Evolutionary conservation across 2,329 filamentous ascomycete genomes (phyloP).

Genomic region (Claviceps humidiphila): DNA sequence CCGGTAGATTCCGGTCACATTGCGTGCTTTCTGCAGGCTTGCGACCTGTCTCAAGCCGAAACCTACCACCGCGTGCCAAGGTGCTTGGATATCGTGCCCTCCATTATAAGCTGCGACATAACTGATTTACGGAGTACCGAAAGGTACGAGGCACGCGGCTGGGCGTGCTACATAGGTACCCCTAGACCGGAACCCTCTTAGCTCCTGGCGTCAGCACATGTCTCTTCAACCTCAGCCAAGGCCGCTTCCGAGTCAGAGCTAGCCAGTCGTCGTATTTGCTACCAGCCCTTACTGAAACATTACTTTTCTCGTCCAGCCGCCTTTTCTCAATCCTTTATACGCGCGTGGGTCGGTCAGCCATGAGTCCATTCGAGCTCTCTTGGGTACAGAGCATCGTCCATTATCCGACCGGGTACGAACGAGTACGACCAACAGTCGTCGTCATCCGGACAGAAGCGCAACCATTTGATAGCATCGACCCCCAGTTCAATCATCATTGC

Average conservation of each 20-base stretch:
- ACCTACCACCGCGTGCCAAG: too few species aligned
- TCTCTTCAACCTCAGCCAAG: neutral
- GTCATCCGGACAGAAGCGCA: neutral
- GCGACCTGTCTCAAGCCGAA: too few species aligned
- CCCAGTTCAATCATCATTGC: neutral
- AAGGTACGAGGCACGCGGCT: neutral
- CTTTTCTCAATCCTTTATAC: neutral
- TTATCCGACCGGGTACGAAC: neutral
- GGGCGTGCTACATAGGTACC: neutral
- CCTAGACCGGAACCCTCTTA: neutral
- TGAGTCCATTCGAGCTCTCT: neutral
- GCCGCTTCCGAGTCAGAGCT: neutral
- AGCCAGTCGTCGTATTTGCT: neutral
- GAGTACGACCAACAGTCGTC: neutral
- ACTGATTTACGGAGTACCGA: neutral
- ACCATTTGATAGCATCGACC: neutral
- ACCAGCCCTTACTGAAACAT: neutral
- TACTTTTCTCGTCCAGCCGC: neutral
- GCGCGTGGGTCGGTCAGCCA: neutral
- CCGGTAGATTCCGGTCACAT: too few species aligned
- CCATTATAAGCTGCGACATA: too few species aligned
- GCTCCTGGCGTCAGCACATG: neutral
- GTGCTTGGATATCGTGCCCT: too few species aligned
- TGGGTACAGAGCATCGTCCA: neutral
- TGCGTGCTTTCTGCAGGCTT: too few species aligned